phyloP scores from a whole-genome alignment of 2,329 filamentous ascomycete species.

The Cytospora piceae region DNA sequence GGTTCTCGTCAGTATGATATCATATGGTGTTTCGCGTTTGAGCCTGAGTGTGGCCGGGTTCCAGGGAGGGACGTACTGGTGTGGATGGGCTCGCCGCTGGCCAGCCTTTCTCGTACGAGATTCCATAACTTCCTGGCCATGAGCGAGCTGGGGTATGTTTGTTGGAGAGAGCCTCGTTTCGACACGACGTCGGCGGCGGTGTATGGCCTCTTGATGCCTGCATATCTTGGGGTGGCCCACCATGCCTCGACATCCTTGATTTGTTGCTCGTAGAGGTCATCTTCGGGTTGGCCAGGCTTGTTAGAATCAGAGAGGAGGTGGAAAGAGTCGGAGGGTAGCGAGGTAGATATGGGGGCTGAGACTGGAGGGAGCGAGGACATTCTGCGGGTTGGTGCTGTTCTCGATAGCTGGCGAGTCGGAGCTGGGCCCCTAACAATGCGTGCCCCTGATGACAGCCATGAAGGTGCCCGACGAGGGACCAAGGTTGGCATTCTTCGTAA shows the following conservation, averaged over 20 bases:
- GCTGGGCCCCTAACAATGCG: background rate
- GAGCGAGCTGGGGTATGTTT: constrained; percentile 87
- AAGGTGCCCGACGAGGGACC: constrained; percentile 4
- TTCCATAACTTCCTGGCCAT: constrained; percentile 97
- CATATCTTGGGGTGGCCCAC: constrained; percentile 85
- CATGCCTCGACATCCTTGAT: constrained; percentile 84
- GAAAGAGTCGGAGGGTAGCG: constrained; percentile 74
- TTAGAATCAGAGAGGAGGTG: constrained; percentile 78
- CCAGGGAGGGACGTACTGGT: constrained; percentile 66
- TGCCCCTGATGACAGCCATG: background rate
- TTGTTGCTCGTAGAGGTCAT: constrained; percentile 82
- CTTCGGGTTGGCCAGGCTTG: constrained; percentile 81
- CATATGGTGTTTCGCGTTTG: background rate
- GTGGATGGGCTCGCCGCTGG: constrained; percentile 85
- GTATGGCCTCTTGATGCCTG: constrained; percentile 91
- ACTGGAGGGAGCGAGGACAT: constrained; percentile 60
- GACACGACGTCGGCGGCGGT: constrained; percentile 88
- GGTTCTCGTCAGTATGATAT: constrained; percentile 1
- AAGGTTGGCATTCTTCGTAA: constrained; percentile 27
- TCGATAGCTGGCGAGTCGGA: constrained; percentile 39
- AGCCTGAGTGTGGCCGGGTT: background rate
- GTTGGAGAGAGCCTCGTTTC: constrained; percentile 85
- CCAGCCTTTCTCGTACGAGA: constrained; percentile 75
- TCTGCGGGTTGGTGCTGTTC: constrained; percentile 44
- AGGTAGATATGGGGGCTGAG: constrained; percentile 62